phyloP scores from a whole-genome alignment of 192 early-diverging fungal species.

The Phycomyces nitens region DNA sequence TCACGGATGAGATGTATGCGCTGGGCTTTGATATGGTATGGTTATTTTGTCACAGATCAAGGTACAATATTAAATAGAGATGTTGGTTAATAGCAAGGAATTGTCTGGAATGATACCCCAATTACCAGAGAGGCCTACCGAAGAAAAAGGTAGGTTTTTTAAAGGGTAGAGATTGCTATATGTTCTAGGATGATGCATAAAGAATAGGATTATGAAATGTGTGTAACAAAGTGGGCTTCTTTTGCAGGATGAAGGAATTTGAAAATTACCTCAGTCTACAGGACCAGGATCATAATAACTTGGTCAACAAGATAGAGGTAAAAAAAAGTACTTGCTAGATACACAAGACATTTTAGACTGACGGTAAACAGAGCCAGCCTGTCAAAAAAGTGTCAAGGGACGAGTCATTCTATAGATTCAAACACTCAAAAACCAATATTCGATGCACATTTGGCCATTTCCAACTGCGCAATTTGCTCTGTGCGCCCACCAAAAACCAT shows the following conservation, averaged over 20 bases:
- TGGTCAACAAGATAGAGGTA: conserved; percentile 15
- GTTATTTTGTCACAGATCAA: background rate
- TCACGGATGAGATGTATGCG: conserved; percentile 27
- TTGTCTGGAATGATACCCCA: conserved; percentile 24
- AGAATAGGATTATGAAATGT: background rate
- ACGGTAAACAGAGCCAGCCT: conserved; percentile 14
- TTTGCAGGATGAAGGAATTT: background rate
- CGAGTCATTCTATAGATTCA: conserved; percentile 45
- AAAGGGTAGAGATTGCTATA: background rate
- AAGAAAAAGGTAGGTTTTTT: conserved; percentile 28
- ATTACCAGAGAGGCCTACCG: conserved; percentile 35
- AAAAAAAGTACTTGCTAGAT: background rate
- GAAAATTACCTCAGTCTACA: conserved; percentile 19
- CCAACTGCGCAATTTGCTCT: conserved; percentile 62
- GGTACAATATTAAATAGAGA: background rate
- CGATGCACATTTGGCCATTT: conserved; percentile 58
- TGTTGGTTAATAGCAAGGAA: conserved; percentile 34
- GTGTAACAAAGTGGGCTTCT: background rate
- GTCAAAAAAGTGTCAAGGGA: conserved; percentile 26
- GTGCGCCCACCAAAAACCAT: conserved; percentile 55
- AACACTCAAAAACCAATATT: conserved; percentile 36
- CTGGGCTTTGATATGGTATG: conserved; percentile 39
- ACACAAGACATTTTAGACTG: background rate
- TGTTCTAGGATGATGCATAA: conserved; percentile 1
- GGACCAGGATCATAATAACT: conserved; percentile 10